Evolutionary conservation across 106 monocot genomes (phyloP).

Genomic region (Platanthera zijinensis): DNA sequence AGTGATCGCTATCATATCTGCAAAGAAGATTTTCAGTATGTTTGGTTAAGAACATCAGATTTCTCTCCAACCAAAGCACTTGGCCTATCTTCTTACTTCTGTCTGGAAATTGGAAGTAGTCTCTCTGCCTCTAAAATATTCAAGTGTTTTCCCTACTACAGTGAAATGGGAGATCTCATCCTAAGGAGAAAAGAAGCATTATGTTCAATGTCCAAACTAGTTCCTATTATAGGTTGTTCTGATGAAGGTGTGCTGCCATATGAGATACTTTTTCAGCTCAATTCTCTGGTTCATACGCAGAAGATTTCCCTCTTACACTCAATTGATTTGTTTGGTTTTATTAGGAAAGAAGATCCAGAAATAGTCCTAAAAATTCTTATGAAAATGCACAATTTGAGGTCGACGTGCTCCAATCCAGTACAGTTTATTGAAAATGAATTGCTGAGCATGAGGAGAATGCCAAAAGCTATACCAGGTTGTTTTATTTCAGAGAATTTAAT

Average conservation of each 20-base stretch:
- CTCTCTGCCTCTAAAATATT: constrained; percentile 31
- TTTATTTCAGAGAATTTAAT: constrained; percentile 38
- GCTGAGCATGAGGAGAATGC: constrained; percentile 4
- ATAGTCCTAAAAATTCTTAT: constrained; percentile 37
- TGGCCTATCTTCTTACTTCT: constrained; percentile 55
- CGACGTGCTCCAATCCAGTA: constrained; percentile 71
- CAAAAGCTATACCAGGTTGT: constrained; percentile 15
- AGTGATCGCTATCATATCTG: constrained; percentile 46
- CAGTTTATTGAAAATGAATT: constrained; percentile 37
- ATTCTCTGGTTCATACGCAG: constrained; percentile 82
- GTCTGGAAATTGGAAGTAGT: constrained; percentile 37
- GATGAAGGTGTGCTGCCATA: constrained; percentile 28
- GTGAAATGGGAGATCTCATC: constrained; percentile 45
- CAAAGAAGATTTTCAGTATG: constrained; percentile 48
- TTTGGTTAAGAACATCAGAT: constrained; percentile 76
- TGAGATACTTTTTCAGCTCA: constrained; percentile 80
- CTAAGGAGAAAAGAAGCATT: constrained; percentile 16
- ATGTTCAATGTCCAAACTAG: constrained; percentile 24
- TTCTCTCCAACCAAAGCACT: constrained; percentile 54
- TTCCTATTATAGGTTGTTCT: constrained; percentile 51
- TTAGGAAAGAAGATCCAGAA: constrained; percentile 37
- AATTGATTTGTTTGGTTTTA: constrained; percentile 42
- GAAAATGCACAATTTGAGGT: constrained; percentile 48
- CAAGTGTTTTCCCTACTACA: constrained; percentile 34
- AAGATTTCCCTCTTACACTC: constrained; percentile 55